These are phyloP conservation scores for Scedosporium boydii DNA, from an alignment of 2,329 filamentous ascomycete genomes.

Conservation along the genomic window DNA sequence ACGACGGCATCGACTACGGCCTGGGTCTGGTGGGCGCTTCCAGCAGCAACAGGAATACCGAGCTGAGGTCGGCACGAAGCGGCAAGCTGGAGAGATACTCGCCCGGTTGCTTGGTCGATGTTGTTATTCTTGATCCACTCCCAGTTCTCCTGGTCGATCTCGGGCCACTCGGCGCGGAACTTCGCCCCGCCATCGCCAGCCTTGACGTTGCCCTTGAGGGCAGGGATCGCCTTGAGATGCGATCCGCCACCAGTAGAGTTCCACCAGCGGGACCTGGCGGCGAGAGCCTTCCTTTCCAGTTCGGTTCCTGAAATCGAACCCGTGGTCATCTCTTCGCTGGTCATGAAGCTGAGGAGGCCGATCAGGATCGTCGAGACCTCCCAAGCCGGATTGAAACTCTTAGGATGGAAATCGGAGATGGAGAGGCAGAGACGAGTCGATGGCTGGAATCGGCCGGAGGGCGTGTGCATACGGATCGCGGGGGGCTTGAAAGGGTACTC, in stretches of 20 bases:
- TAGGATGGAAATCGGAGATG: conserved; percentile 96
- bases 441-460: conserved; percentile 88
- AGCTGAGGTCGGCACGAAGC: conserved; percentile 41
- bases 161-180: conserved; percentile 83
- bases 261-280: conserved; percentile 82
- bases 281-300: conserved; percentile 68
- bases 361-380: conserved; percentile 95
- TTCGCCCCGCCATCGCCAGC: conserved; percentile 87
- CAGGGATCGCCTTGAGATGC: conserved; percentile 41
- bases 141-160: conserved; percentile 82
- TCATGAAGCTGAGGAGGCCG: conserved; percentile 94
- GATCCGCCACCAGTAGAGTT: conserved; percentile 88
- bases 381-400: conserved; percentile 97
- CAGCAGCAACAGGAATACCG: conserved; percentile 47
- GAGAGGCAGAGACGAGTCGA: conserved; percentile 86
- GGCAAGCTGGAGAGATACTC: conserved; percentile 37
- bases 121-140: conserved; percentile 79
- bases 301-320: conserved; percentile 73
- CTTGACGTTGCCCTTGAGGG: conserved; percentile 70
- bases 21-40: conserved; percentile 55
- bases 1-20: conserved; percentile 67
- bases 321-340: conserved; percentile 96
- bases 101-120: conserved; percentile 69
- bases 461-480: conserved; percentile 98
- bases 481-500: conserved; percentile 97